Evolutionary conservation across 306 rosid genomes (phyloP), one percentile per base, ranked within the genome.

Genomic region (Arachis stenosperma): DNA sequence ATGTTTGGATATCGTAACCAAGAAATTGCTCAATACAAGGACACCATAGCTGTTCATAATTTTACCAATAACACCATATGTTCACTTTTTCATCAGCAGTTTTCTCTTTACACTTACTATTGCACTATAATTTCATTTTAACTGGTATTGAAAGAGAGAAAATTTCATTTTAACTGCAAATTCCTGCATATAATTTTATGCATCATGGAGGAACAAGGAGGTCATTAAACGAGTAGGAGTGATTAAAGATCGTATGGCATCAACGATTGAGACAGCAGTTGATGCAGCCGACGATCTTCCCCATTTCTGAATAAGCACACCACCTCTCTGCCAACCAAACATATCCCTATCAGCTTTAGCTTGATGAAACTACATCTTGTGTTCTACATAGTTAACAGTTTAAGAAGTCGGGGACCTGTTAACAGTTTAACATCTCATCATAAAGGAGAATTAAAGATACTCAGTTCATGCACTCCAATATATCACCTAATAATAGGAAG

Each of bases 271-370:
- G 50, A 89, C 95, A 42, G 97, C 30, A 77, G 99, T 94, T 52
- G 99, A 94, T 75, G 99, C 99, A 75, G 99, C 99, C 44, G 99
- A 94, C 6, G 99, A 94, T 88, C 99, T 86, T 73, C 99, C 97
- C 99, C 99, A 94, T 79, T 94, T 94, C 68, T 91, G 9, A 64
- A 91, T 94, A 61, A 94, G 93, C 71, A 52, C 85, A 7, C 99
- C 97, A 61, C 99, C 99, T 84, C 99, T 91, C 99, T 94, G 84
- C 43, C 78, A 81, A 67, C 74, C 61, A 55, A 64, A 60, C 54
- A 81, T 27, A 22, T 14, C 44, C 60, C 64, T 61, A 75, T 66
- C 52, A 80, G 78, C 75, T 22, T 54, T 57, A 48, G 30, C 40
- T 62, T 61, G 59, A 67, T 52, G 63, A 72, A 67, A 66, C 68